Evolutionary conservation across 2,329 filamentous ascomycete species (phyloP).

Genomic region (Emergomyces orientalis): DNA sequence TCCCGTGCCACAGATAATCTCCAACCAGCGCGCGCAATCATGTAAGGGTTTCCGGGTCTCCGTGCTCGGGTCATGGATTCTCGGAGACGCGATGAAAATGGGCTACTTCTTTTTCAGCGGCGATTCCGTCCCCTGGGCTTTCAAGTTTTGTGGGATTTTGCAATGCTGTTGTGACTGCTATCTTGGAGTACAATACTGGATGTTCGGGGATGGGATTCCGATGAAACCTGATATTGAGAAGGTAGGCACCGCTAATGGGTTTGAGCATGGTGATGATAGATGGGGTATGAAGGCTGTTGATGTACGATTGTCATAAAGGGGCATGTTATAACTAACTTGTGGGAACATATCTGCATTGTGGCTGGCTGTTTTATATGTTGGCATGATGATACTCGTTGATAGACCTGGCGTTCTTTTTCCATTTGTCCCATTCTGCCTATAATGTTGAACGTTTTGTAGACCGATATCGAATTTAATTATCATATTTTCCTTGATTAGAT

Average conservation of each 20-base stretch:
- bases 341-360: neutral
- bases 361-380: conserved; percentile 4
- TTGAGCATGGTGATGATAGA: conserved; percentile 7
- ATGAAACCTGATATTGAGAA: neutral
- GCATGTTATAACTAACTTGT: neutral
- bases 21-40: conserved; percentile 40
- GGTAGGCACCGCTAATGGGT: neutral
- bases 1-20: conserved; percentile 40
- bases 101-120: conserved; percentile 40
- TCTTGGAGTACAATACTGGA: conserved; percentile 40
- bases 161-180: conserved; percentile 41
- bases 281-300: conserved; percentile 16
- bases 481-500: neutral
- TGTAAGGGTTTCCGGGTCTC: conserved; percentile 43
- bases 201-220: conserved; percentile 27
- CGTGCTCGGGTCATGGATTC: conserved; percentile 40
- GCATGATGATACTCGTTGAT: conserved; percentile 1
- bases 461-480: neutral
- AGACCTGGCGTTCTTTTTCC: conserved; percentile 3
- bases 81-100: conserved; percentile 44
- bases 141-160: conserved; percentile 42
- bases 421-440: neutral
- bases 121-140: conserved; percentile 39
- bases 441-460: conserved; percentile 1
- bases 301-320: conserved; percentile 9